Base-by-base conservation (phyloP, 2,329 filamentous ascomycete genomes). In the Trichophyton schoenleinii region DNA sequence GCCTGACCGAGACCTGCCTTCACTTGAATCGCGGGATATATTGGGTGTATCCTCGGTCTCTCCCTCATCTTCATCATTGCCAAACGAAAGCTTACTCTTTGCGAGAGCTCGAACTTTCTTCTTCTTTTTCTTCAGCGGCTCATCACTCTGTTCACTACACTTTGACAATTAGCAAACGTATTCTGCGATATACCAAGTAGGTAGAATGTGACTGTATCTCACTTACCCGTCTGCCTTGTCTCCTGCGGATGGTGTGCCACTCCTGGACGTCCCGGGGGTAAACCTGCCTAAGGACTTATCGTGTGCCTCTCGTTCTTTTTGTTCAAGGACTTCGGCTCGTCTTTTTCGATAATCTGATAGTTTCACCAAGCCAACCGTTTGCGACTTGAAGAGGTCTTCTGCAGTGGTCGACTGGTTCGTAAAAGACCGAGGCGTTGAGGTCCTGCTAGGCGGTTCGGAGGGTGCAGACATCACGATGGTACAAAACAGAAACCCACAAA, bases 321-420 rank as follows among this genome's bases (percentile, higher is more conserved):
- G 86, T 73, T 96, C 92, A 57, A 96, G 79, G n/a, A 91, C 89
- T 74, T 96, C 90, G 67, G 91, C 91, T 74, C 92, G 89, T 63
- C 94, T 86, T 77, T 99, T 97, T 74, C 92, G 90, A 74, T 95
- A 97, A 72, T 97, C 94, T 66, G 89, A 90, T 49, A 96, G 85
- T 62, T 89, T 84, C 60, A 97, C 92, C 2, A 99, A 85, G 46
- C 94, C 94, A 66, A 96, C 91, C 0, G 90, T 95, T 70, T 90
- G 86, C 60, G 85, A 89, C 63, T 92, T 92, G 57, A 96, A 81
- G 13, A 90, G 80, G 70, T 96, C 87, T 72, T 92, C 84, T 1
- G 89, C 88, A 0, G 88, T 88, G 67, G 87, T 81, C 65, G 85
- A 86, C 70, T 91, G 88, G 48, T 86, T 80, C 1, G 86, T 86